These are phyloP conservation scores for Exophiala calicioides DNA, from an alignment of 2,329 filamentous ascomycete species.

Conservation along the genomic window DNA sequence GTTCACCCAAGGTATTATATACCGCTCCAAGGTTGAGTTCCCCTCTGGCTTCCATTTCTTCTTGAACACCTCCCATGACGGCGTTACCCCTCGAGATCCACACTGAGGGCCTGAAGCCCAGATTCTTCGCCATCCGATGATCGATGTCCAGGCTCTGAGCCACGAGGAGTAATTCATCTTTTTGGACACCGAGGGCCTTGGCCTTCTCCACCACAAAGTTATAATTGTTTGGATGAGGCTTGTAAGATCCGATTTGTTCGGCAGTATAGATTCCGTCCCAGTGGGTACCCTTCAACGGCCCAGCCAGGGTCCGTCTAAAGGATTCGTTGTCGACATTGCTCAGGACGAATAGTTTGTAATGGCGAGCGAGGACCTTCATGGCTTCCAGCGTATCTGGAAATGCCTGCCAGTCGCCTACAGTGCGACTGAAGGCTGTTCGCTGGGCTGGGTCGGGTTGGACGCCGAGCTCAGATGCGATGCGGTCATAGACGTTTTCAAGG, in stretches of 20 bases:
- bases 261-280: conserved; percentile 70
- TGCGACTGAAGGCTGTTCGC: conserved; percentile 49
- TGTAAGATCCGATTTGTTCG: conserved; percentile 70
- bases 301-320: conserved; percentile 49
- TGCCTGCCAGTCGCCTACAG: conserved; percentile 54
- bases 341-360: conserved; percentile 58
- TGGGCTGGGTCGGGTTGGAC: conserved; percentile 33
- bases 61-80: conserved; percentile 47
- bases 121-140: conserved; percentile 62
- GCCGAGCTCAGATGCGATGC: conserved; percentile 9
- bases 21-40: too few species aligned
- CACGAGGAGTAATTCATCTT: conserved; percentile 62
- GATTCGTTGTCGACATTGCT: conserved; percentile 59
- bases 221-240: conserved; percentile 66
- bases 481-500: conserved; percentile 11
- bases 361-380: conserved; percentile 49
- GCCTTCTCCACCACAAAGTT: conserved; percentile 60
- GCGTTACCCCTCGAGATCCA: conserved; percentile 63
- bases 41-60: too few species aligned
- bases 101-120: conserved; percentile 57
- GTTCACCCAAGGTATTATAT: conserved; percentile 60
- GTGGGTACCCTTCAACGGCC: conserved; percentile 52
- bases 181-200: conserved; percentile 57
- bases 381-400: conserved; percentile 60
- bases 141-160: conserved; percentile 68